Evolutionary conservation across 306 rosid species (phyloP), one percentile per base, ranked within the genome.

Genomic region (Prunus padus): DNA sequence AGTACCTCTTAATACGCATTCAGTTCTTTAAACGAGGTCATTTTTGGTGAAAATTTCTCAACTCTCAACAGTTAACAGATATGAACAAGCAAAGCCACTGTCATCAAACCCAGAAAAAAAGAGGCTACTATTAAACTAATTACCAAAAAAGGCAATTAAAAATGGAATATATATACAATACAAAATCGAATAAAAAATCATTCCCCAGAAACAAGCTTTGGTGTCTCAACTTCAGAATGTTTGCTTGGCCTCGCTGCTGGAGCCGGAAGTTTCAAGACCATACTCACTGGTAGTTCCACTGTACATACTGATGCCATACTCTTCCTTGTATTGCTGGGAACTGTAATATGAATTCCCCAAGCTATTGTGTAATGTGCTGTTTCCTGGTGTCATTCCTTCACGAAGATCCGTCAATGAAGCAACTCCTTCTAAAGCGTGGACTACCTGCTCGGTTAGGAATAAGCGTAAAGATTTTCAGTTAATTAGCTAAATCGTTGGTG

Each of bases 361-460:
- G 74, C 72, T 79, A 64, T 74, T 55, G 73, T 67, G 73, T 26
- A 63, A 5, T 37, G 57, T 67, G 82, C 76, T 78, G 65, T 68
- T 76, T 64, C 75, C 78, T 2, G 76, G 77, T 49, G 33, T 75
- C 65, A 56, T 60, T 56, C 76, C 84, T 65, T 81, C 73, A 20
- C 33, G 77, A 80, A 84, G 82, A 69, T 84, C 81, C 20, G 57
- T 49, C 12, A 78, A 80, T 26, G 90, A 84, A 77, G 86, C 47
- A 54, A 75, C 67, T 71, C 90, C 88, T 78, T 86, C 90, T 76
- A 88, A 78, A 26, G 87, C 81, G n/a, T 84, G 84, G 77, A 72
- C 90, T 44, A 84, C 71, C 88, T 84, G 83, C 75, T 65, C 15
- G 37, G 42, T 67, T 77, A 40, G 31, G 31, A 60, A 81, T 3